phyloP scores from a whole-genome alignment of 2,329 filamentous ascomycete genomes.

The Microsporum canis region DNA sequence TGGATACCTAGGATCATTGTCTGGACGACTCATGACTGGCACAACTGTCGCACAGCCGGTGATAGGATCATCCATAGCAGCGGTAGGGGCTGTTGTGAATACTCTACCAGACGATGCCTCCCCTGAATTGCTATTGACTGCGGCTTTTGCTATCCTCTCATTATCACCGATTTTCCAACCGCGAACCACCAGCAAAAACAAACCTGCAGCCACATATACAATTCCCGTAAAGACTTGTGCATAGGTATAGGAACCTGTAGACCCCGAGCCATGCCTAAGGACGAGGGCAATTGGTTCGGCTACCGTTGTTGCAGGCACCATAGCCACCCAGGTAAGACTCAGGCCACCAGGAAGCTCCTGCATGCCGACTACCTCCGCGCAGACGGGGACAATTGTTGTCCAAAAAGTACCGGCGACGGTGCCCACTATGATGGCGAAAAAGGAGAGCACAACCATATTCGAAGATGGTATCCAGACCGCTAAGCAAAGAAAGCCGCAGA shows the following conservation, averaged over 20 bases:
- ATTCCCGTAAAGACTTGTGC: constrained; percentile 48
- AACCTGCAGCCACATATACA: constrained; percentile 47
- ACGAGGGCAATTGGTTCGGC: constrained; percentile 49
- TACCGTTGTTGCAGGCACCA: constrained; percentile 42
- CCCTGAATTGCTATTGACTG: background rate
- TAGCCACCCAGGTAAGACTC: constrained; percentile 48
- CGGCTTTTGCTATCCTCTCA: constrained; percentile 13
- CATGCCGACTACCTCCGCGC: constrained; percentile 51
- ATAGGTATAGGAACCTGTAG: constrained; percentile 26
- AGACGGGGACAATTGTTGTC: constrained; percentile 46
- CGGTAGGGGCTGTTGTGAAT: background rate
- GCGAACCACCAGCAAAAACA: constrained; percentile 35
- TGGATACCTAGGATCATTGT: background rate
- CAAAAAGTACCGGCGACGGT: constrained; percentile 52
- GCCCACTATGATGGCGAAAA: constrained; percentile 50
- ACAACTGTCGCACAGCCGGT: background rate
- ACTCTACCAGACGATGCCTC: background rate
- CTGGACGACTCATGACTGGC: background rate
- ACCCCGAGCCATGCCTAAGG: constrained; percentile 35
- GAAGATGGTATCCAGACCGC: constrained; percentile 52
- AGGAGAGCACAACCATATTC: constrained; percentile 46
- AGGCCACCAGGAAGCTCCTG: constrained; percentile 46
- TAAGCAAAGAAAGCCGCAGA: constrained; percentile 48
- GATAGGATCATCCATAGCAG: background rate
- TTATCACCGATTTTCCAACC: constrained; percentile 31